Base-by-base conservation (phyloP, 495 filamentous ascomycete species). In the Hypoxylon intermedium region DNA sequence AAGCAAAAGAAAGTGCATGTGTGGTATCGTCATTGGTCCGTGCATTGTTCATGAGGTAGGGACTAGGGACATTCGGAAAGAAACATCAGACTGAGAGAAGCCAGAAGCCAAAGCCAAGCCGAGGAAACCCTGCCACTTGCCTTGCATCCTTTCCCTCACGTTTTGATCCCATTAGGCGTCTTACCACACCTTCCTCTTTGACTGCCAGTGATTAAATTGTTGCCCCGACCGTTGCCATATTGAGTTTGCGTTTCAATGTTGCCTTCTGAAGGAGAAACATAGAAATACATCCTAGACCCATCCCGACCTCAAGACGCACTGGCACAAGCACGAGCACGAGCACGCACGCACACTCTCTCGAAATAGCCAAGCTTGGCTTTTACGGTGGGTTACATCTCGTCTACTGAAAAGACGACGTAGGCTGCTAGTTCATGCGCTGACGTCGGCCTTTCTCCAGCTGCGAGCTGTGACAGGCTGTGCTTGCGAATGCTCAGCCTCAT, bases 391-490 rank as follows among this genome's bases (percentile, higher is more conserved):
- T 65, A 59, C 62, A 65, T 65, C 46, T 59, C 64, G 50, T 52
- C 47, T 46, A 47, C 45, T 51, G 41, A 30, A 67, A 38, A 55
- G 19, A 26, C 2, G 24, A 19, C 31, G 52, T 43, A 56, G 51
- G 58, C 46, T 53, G 54, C 47, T 53, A 64, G 40, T 72, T 74
- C 60, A 74, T 74, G 74, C 73, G 71, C 74, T 78, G 75, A 75
- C 74, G 72, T 78, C 69, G 74, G 62, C 58, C 51, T 66, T 63
- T 56, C 42, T 63, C 60, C 57, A 70, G 65, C 60, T 58, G 58
- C 58, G 53, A 57, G 60, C 65, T 70, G 53, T 65, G 53, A 70
- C 65, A 65, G 67, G 61, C 61, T 64, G n/a, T n/a, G 44, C 52
- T 68, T 48, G 49, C 46, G 53, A 65, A 61, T 69, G 62, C 68